Conservation (phyloP, 116 monocot genomes). For the Dioscorea cayenensis region DNA sequence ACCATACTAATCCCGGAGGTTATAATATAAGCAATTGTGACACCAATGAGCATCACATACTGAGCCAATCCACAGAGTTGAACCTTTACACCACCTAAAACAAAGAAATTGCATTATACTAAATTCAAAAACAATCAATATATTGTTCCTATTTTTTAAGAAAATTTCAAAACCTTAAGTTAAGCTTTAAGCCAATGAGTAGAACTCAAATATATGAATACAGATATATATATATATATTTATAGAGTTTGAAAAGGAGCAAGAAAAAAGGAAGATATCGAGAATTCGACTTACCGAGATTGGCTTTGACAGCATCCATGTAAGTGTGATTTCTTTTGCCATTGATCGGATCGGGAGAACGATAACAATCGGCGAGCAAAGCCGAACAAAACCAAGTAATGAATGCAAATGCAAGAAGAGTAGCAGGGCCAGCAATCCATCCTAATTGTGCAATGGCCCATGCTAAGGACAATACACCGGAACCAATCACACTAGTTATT, state of each 20-base stretch:
- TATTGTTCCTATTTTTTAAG: too few species aligned
- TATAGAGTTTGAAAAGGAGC: background rate
- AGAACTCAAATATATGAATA: too few species aligned
- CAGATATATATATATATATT: too few species aligned
- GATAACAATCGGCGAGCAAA: slow-evolving; percentile 55
- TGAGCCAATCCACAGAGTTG: slow-evolving; percentile 23
- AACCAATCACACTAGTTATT: slow-evolving; percentile 51
- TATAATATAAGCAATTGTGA: slow-evolving; percentile 19
- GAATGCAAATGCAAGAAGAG: slow-evolving; percentile 35
- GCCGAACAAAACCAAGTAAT: slow-evolving; percentile 45
- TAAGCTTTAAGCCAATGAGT: too few species aligned
- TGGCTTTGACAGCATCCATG: slow-evolving; percentile 4
- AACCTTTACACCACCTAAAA: slow-evolving; percentile 16
- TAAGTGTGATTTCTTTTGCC: slow-evolving; percentile 6
- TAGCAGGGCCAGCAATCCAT: slow-evolving; percentile 38
- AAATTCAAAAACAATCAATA: too few species aligned
- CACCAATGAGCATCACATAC: slow-evolving; percentile 19
- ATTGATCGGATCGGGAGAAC: slow-evolving; percentile 9
- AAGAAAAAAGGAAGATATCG: background rate
- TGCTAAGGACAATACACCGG: slow-evolving; percentile 49
- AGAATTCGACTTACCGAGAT: background rate
- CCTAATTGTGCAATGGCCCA: slow-evolving; percentile 57
- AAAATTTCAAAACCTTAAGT: too few species aligned
- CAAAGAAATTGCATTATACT: too few species aligned
- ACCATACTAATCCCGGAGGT: slow-evolving; percentile 23